Evolutionary conservation across 2,329 filamentous ascomycete genomes (phyloP).

Genomic region (Sphaerulina vaccinii): DNA sequence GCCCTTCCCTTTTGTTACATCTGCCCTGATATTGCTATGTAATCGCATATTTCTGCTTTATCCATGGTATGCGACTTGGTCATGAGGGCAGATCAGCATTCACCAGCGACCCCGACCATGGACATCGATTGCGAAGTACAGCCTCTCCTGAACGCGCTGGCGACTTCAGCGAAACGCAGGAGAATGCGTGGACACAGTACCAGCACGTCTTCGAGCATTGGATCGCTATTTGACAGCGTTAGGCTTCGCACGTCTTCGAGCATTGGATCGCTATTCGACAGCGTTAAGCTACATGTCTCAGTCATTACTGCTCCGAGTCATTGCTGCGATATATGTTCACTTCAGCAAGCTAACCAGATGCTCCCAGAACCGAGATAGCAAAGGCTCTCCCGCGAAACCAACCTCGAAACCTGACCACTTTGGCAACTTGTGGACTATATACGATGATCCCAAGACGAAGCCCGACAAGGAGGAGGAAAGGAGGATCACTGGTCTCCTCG

Average conservation of each 20-base stretch:
- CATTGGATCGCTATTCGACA: slow-evolving; percentile 1
- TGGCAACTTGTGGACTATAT: slow-evolving; percentile 61
- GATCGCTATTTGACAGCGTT: neutral
- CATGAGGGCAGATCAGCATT: neutral
- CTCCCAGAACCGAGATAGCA: slow-evolving; percentile 17
- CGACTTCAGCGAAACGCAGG: neutral
- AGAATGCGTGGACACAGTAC: neutral
- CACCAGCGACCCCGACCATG: slow-evolving; percentile 3
- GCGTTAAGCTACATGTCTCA: slow-evolving; percentile 7
- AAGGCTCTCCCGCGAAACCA: slow-evolving; percentile 6
- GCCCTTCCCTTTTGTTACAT: neutral
- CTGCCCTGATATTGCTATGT: neutral
- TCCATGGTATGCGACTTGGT: slow-evolving; percentile 3
- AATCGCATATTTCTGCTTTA: slow-evolving; percentile 2
- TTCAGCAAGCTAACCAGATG: slow-evolving; percentile 14
- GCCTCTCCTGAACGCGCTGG: neutral
- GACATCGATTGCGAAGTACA: neutral
- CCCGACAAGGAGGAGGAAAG: slow-evolving; percentile 56
- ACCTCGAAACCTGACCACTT: slow-evolving; percentile 57
- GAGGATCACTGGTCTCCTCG: slow-evolving; percentile 55
- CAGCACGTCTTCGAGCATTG: slow-evolving; percentile 4
- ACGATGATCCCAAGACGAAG: slow-evolving; percentile 56
- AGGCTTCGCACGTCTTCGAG: slow-evolving; percentile 1
- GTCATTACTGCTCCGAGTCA: slow-evolving; percentile 5
- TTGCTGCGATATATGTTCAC: slow-evolving; percentile 3